Conservation (phyloP, 306 rosid species). For the Prunus padus region DNA sequence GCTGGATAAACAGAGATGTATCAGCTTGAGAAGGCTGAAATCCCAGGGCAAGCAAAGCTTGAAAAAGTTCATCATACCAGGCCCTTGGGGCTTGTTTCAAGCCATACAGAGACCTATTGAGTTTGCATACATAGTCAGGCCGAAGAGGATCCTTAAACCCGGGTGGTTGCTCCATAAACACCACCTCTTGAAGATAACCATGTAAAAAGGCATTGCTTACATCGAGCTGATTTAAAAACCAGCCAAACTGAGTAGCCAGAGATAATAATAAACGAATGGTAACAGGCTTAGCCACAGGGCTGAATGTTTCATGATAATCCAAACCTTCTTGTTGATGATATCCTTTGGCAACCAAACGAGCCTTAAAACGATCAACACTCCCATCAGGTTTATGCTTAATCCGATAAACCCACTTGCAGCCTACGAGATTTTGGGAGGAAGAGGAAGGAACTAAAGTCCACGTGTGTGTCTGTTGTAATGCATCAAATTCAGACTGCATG, state of each 20-base stretch:
- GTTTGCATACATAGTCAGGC: neutral
- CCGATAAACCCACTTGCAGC: too few species aligned
- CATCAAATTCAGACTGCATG: too few species aligned
- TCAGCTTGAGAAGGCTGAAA: too few species aligned
- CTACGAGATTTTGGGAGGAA: too few species aligned
- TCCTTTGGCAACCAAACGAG: neutral
- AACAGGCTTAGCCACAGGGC: neutral
- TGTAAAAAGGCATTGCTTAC: neutral
- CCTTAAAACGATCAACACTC: neutral
- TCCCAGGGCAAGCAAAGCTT: too few species aligned
- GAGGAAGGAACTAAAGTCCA: too few species aligned
- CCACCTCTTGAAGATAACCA: too few species aligned
- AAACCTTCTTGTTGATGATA: neutral
- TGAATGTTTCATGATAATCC: neutral
- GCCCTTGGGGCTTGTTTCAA: neutral
- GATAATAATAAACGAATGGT: neutral
- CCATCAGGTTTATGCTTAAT: too few species aligned
- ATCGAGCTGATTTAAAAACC: neutral
- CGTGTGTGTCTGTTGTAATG: too few species aligned
- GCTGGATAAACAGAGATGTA: too few species aligned
- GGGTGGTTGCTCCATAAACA: neutral
- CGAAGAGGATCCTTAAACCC: neutral
- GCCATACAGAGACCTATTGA: neutral
- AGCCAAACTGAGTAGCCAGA: neutral
- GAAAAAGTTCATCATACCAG: too few species aligned